These are phyloP conservation scores for Globisporangium nodosum DNA, from an alignment of 352 stramenopile species.

Conservation along the genomic window DNA sequence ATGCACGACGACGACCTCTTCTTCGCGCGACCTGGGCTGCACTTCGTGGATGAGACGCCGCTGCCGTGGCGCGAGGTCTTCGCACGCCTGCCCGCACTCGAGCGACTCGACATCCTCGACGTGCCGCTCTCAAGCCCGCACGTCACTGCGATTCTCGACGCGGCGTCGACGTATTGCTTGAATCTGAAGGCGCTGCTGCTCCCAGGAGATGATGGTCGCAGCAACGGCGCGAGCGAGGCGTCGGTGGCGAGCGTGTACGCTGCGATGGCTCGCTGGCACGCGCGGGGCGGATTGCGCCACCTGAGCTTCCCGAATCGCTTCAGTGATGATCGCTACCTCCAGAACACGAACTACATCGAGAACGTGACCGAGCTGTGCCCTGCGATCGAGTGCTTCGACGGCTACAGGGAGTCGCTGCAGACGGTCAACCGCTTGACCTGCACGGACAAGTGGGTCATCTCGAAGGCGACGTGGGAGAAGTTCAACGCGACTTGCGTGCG, in stretches of 20 bases:
- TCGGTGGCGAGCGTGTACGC: not conserved
- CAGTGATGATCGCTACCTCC: slow-evolving; percentile 13
- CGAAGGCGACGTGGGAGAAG: slow-evolving; percentile 26
- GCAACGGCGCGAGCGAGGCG: not conserved
- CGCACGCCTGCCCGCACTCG: slow-evolving; percentile 30
- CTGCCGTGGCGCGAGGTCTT: slow-evolving; percentile 38
- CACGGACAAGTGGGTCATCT: slow-evolving; percentile 49
- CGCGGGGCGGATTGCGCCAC: slow-evolving; percentile 32
- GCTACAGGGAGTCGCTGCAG: slow-evolving; percentile 47
- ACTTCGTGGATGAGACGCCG: slow-evolving; percentile 17
- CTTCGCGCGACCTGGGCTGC: slow-evolving; percentile 12
- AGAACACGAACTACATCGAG: slow-evolving; percentile 35
- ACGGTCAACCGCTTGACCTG: slow-evolving; percentile 37
- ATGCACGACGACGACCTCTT: slow-evolving; percentile 19
- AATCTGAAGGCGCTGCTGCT: slow-evolving; percentile 40
- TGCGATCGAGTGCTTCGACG: slow-evolving; percentile 47
- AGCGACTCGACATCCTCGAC: slow-evolving; percentile 41
- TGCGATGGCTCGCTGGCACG: slow-evolving; percentile 36
- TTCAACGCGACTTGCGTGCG: slow-evolving; percentile 34
- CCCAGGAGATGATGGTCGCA: slow-evolving; percentile 6
- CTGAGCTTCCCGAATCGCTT: slow-evolving; percentile 24
- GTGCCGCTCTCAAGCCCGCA: slow-evolving; percentile 40
- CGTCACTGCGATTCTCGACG: slow-evolving; percentile 30
- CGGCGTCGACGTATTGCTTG: slow-evolving; percentile 30
- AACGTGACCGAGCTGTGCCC: slow-evolving; percentile 36